Base-by-base conservation (phyloP, 139 green algal genomes). In the Tetraselmis striata region DNA sequence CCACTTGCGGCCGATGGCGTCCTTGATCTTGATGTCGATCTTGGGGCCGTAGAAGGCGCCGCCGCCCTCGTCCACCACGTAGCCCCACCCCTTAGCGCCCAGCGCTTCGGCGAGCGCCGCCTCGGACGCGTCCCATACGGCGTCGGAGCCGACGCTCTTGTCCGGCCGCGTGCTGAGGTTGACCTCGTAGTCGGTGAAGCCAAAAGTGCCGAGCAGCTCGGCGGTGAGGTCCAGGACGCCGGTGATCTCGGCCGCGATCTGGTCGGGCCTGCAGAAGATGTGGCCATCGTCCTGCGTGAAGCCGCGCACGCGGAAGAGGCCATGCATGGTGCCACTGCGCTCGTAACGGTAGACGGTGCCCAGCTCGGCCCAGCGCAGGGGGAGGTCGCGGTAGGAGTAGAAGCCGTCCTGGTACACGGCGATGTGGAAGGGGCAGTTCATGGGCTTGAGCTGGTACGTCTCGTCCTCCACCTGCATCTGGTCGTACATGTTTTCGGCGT, bases 361-460 rank as follows among this genome's bases (percentile, higher is more conserved):
- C 82, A 99, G 90, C 90, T 99, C 97, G 1, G 95, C 96, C 92
- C 93, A 96, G 31, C 97, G 90, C 28, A 98, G 84, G 1, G 96
- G 96, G 84, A 99, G 88, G 81, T 99, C 93, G 29, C 94, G 87
- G 86, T 96, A 94, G 1, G 88, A 93, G 80, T 88, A 86, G 28
- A 84, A 81, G 0, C 83, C 79, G 26, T 90, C 86, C 83, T 98
- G 98, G 91, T 98, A 99, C 31, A 98, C 86, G 23, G 87, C 82
- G 75, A 99, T 91, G 89, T 99, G 96, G 89, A 98, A 99, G 59
- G 96, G 96, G 90, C 96, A 99, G 92, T 99, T 99, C 96, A 99
- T 99, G 59, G 96, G 96, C 76, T 92, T 92, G 23, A 99, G 89
- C 91, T 98, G 96, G 90, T 98, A 99, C 81, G 89, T 82, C 82